Evolutionary conservation across 2,329 filamentous ascomycete species (phyloP).

Genomic region (Raffaelea albimanens): DNA sequence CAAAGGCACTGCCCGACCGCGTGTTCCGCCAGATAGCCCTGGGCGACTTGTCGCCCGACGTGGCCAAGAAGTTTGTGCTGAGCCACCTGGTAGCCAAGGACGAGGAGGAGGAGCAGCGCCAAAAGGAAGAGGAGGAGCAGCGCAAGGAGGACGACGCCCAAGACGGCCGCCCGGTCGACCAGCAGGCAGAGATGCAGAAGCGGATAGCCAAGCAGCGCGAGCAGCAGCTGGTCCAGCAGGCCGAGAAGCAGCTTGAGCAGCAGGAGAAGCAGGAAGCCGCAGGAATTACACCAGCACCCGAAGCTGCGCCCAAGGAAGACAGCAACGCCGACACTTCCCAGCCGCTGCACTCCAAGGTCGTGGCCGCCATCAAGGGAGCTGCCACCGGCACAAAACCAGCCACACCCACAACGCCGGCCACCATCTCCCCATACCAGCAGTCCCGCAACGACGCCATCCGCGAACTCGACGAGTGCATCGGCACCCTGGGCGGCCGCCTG

Average conservation of each 20-base stretch:
- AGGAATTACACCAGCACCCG: not conserved
- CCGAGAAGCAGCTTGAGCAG: not conserved
- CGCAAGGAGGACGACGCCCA: constrained; percentile 12
- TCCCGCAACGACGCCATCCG: constrained; percentile 36
- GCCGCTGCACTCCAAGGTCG: not conserved
- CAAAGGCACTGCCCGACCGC: constrained; percentile 80
- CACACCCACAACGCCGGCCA: not conserved
- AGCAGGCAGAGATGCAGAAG: constrained; percentile 17
- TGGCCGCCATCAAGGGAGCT: not conserved
- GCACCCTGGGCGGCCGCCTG: constrained; percentile 77
- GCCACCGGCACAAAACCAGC: constrained; percentile 4
- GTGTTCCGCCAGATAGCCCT: constrained; percentile 81
- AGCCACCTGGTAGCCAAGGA: constrained; percentile 57
- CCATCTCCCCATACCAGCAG: not conserved
- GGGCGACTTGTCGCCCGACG: constrained; percentile 75
- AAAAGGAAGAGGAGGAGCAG: constrained; percentile 18
- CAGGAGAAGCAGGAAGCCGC: not conserved
- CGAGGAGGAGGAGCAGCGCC: constrained; percentile 17
- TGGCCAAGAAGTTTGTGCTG: constrained; percentile 85
- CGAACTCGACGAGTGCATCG: constrained; percentile 74
- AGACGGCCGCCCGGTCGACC: not conserved
- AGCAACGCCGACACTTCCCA: not conserved
- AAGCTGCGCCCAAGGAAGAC: not conserved
- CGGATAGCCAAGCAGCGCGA: constrained; percentile 14
- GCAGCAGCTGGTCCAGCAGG: not conserved